phyloP scores from a whole-genome alignment of 192 early-diverging fungal genomes.

The Gigaspora rosea region DNA sequence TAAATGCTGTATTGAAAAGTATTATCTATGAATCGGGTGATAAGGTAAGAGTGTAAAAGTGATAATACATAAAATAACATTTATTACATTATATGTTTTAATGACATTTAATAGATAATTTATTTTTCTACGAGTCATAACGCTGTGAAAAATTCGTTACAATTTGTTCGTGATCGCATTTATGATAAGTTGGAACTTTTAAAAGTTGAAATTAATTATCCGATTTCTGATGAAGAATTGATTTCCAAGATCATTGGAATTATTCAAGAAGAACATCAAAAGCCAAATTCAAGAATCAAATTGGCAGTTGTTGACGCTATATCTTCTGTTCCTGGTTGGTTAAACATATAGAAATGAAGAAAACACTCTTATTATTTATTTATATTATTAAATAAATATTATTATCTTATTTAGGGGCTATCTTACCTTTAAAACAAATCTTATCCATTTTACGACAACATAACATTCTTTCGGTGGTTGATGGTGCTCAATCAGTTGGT shows the following conservation, averaged over 20 bases:
- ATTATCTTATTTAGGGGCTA: slow-evolving; percentile 53
- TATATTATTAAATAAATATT: slow-evolving; percentile 23
- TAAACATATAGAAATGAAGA: background rate
- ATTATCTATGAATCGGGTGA: slow-evolving; percentile 46
- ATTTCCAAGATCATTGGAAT: slow-evolving; percentile 35
- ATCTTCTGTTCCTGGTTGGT: slow-evolving; percentile 51
- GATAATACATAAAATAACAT: too few species aligned
- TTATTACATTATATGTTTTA: too few species aligned
- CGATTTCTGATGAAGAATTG: slow-evolving; percentile 45
- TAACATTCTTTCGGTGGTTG: slow-evolving; percentile 59
- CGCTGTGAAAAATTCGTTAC: slow-evolving; percentile 47
- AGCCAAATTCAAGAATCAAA: slow-evolving; percentile 36
- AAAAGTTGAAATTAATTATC: slow-evolving; percentile 47
- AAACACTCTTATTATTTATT: background rate
- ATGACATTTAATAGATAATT: slow-evolving; percentile 33
- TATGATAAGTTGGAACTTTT: slow-evolving; percentile 40
- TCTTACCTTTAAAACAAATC: slow-evolving; percentile 48
- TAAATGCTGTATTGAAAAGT: slow-evolving; percentile 57
- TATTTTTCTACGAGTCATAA: slow-evolving; percentile 60
- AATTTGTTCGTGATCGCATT: slow-evolving; percentile 45
- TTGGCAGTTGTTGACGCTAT: slow-evolving; percentile 54
- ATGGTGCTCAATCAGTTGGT: slow-evolving; percentile 70
- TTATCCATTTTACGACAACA: slow-evolving; percentile 41
- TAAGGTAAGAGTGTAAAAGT: background rate
- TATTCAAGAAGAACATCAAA: slow-evolving; percentile 37